These are phyloP conservation scores for Neopestalotiopsis rosae DNA, from an alignment of 2,329 filamentous ascomycete species.

Conservation along the genomic window DNA sequence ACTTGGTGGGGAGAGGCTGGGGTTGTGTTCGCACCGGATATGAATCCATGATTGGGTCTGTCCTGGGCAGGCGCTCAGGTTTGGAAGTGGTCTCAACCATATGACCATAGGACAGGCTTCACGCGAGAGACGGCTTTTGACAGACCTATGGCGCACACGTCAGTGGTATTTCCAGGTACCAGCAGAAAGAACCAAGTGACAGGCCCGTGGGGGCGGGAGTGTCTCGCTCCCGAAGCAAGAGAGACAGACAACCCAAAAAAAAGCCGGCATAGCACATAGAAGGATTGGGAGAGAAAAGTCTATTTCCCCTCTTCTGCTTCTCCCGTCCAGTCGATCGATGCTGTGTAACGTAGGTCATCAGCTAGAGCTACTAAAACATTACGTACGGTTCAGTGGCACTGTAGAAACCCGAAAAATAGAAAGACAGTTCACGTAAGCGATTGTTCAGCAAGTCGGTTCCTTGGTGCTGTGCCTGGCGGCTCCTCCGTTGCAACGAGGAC, in stretches of 20 bases:
- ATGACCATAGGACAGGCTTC: not conserved
- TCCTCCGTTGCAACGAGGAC: not conserved
- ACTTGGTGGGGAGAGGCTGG: not conserved
- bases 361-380: not conserved
- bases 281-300: not conserved
- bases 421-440: not conserved
- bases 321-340: not conserved
- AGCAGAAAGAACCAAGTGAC: not conserved
- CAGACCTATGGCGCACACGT: not conserved
- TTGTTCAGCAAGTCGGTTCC: not conserved
- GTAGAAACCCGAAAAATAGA: not conserved
- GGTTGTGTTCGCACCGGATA: not conserved
- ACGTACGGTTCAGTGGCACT: not conserved
- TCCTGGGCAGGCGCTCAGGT: not conserved
- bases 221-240: not conserved
- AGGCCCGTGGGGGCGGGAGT: not conserved
- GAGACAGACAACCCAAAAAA: not conserved
- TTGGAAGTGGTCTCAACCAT: not conserved
- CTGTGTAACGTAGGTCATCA: not conserved
- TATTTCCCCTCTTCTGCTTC: not conserved
- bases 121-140: not conserved
- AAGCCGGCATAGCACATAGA: not conserved
- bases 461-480: not conserved
- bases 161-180: slow-evolving; percentile 1
- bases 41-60: not conserved